Evolutionary conservation across 2,329 filamentous ascomycete genomes (phyloP).

Genomic region (Diaporthe ilicicola): DNA sequence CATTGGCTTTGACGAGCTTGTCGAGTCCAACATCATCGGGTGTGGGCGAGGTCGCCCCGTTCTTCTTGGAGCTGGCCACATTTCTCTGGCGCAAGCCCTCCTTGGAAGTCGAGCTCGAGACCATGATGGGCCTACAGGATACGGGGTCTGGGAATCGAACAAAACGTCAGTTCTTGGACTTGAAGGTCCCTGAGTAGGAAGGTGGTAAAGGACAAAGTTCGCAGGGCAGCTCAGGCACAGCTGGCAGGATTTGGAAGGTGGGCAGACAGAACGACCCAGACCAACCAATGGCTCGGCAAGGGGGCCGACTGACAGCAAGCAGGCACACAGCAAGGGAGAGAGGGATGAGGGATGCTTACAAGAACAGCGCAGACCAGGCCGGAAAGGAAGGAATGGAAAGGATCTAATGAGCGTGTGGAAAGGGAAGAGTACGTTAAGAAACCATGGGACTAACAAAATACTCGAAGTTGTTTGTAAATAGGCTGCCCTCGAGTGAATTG

Average conservation of each 20-base stretch:
- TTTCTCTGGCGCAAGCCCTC: conserved; percentile 69
- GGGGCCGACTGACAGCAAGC: conserved; percentile 6
- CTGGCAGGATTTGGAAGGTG: conserved; percentile 32
- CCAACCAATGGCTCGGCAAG: neutral
- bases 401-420: conserved; percentile 25
- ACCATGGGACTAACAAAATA: neutral
- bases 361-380: neutral
- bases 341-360: neutral
- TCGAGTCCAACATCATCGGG: conserved; percentile 59
- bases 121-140: conserved; percentile 49
- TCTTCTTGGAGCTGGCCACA: conserved; percentile 59
- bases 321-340: neutral
- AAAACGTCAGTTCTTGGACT: conserved; percentile 18
- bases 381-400: neutral
- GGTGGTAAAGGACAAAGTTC: neutral
- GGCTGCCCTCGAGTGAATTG: neutral
- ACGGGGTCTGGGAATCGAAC: conserved; percentile 1
- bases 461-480: conserved; percentile 2
- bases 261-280: neutral
- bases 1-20: conserved; percentile 53
- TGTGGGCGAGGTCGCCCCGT: conserved; percentile 51
- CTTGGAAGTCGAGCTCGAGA: conserved; percentile 60
- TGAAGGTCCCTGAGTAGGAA: neutral
- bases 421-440: neutral
- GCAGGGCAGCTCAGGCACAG: neutral